These are phyloP conservation scores for Tricholoma terreum DNA, from an alignment of 768 basidiomycete genomes.

Conservation along the genomic window DNA sequence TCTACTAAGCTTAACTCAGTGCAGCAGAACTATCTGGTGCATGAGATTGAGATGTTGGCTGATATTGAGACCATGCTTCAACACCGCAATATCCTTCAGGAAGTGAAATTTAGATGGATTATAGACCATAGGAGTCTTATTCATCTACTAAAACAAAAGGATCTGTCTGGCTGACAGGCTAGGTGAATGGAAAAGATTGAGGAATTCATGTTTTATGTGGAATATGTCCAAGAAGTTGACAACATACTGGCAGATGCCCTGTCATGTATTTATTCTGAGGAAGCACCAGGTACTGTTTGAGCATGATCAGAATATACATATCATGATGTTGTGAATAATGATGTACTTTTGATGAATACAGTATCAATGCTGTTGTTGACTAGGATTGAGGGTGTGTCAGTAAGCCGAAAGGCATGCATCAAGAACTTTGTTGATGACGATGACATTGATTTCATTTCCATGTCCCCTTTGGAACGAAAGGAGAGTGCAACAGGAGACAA, in stretches of 20 bases:
- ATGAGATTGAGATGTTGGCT: too few species aligned
- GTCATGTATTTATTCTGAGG: conserved; percentile 25
- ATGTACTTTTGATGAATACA: background rate
- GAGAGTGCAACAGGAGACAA: conserved; percentile 14
- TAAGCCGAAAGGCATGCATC: background rate
- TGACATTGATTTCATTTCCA: too few species aligned
- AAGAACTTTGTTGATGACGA: conserved; percentile 8
- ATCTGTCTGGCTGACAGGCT: conserved; percentile 22
- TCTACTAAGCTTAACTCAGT: background rate
- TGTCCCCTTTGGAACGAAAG: conserved; percentile 11
- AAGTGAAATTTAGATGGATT: background rate
- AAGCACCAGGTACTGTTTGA: conserved; percentile 8
- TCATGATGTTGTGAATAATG: background rate
- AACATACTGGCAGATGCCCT: conserved; percentile 41
- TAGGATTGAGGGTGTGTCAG: background rate
- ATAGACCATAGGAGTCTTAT: background rate
- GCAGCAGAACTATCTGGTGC: background rate
- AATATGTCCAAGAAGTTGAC: conserved; percentile 31
- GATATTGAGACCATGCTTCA: background rate
- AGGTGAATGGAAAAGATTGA: conserved; percentile 38
- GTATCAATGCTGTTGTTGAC: background rate
- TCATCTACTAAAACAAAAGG: conserved; percentile 16
- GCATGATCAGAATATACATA: conserved; percentile 15
- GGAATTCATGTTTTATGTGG: conserved; percentile 35
- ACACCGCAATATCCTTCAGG: background rate